Evolutionary conservation across 805 yeast species (phyloP).

Genomic region (Spathaspora sp.): DNA sequence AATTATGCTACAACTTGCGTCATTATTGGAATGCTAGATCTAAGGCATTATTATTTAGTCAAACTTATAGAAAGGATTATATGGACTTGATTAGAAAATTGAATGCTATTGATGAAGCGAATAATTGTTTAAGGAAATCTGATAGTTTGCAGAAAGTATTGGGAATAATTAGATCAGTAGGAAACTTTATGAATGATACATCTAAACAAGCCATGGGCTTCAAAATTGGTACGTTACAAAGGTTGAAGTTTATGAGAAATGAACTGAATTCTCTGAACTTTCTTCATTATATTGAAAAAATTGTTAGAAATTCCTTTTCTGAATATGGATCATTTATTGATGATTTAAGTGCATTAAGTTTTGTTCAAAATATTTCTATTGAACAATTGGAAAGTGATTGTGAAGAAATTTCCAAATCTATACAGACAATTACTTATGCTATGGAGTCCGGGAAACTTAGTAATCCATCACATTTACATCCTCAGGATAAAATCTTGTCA

Average conservation of each 20-base stretch:
- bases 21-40: conserved; percentile 92
- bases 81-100: conserved; percentile 65
- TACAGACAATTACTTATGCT: conserved; percentile 70
- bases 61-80: conserved; percentile 76
- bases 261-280: conserved; percentile 84
- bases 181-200: conserved; percentile 95
- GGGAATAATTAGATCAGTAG: conserved; percentile 84
- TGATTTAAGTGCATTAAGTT: conserved; percentile 57
- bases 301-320: conserved; percentile 81
- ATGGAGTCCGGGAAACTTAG: conserved; percentile 82
- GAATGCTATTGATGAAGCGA: conserved; percentile 69
- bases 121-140: conserved; percentile 61
- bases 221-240: conserved; percentile 81
- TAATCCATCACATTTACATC: conserved; percentile 75
- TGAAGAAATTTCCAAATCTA: conserved; percentile 51
- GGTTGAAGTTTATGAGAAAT: conserved; percentile 88
- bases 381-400: conserved; percentile 82
- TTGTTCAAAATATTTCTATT: conserved; percentile 70
- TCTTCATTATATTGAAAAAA: conserved; percentile 86
- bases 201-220: conserved; percentile 92
- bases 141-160: conserved; percentile 67
- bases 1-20: conserved; percentile 76
- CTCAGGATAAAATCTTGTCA: conserved; percentile 66
- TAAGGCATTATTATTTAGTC: conserved; percentile 69
- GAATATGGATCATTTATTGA: conserved; percentile 70